phyloP scores from a whole-genome alignment of 2,329 filamentous ascomycete genomes.

The Alternaria novae-zelandiae region DNA sequence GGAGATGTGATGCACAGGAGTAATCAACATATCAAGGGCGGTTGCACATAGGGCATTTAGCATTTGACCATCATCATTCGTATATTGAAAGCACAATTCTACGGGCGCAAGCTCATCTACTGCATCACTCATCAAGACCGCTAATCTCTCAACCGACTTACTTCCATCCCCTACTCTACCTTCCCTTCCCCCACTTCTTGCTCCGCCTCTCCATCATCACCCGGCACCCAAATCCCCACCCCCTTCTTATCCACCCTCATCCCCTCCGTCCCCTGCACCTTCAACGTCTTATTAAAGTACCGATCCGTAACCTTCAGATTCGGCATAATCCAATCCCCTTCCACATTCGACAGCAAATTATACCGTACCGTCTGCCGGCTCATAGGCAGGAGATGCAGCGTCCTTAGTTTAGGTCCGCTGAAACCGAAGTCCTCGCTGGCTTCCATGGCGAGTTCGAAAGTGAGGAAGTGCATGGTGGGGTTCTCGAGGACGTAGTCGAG shows the following conservation, averaged over 20 bases:
- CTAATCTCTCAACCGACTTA: background rate
- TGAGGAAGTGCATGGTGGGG: constrained; percentile 90
- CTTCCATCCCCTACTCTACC: background rate
- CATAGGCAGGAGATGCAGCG: constrained; percentile 81
- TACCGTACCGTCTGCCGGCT: constrained; percentile 78
- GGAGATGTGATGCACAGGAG: too few species aligned
- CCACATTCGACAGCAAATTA: constrained; percentile 70
- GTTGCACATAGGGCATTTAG: background rate
- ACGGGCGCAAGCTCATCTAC: background rate
- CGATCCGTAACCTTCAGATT: constrained; percentile 81
- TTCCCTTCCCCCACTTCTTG: background rate
- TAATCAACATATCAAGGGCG: too few species aligned
- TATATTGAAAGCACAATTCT: background rate
- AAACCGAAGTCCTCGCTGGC: constrained; percentile 92
- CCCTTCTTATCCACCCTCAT: constrained; percentile 64
- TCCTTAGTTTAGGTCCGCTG: constrained; percentile 81
- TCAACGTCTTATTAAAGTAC: constrained; percentile 90
- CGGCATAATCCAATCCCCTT: constrained; percentile 73
- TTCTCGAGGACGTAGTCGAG: constrained; percentile 83
- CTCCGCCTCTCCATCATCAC: constrained; percentile 10
- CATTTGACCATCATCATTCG: background rate
- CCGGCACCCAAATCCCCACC: constrained; percentile 49
- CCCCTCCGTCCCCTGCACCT: constrained; percentile 78
- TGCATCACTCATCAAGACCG: background rate
- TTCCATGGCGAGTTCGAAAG: constrained; percentile 91